Evolutionary conservation across 2,329 filamentous ascomycete genomes (phyloP).

Genomic region (Epichloe sylvatica): DNA sequence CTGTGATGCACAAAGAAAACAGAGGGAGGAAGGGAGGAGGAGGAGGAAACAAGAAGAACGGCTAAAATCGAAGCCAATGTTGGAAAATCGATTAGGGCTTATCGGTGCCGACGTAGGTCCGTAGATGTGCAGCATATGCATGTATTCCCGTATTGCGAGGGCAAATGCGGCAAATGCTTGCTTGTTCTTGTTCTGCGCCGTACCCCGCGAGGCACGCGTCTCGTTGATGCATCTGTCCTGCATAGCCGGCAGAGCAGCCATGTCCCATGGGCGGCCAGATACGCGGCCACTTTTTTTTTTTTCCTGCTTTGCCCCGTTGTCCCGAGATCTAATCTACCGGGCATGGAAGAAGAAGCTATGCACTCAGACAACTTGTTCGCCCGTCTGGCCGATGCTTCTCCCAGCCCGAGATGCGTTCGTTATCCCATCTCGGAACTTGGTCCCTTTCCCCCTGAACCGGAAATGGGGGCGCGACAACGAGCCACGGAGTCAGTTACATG

Average conservation of each 20-base stretch:
- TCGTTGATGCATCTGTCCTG: neutral
- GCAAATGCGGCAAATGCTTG: neutral
- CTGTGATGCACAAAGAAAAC: no score
- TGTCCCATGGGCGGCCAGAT: neutral
- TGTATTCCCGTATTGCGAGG: neutral
- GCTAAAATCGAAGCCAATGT: no score
- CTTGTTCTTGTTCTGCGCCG: neutral
- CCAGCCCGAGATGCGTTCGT: no score
- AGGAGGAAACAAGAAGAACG: no score
- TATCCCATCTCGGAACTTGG: neutral
- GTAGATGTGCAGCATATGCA: neutral
- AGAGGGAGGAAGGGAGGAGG: no score
- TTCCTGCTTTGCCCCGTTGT: neutral
- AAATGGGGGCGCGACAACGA: neutral
- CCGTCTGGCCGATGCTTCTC: no score
- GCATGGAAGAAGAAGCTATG: neutral
- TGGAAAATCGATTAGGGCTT: no score
- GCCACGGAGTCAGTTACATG: neutral
- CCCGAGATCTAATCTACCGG: neutral
- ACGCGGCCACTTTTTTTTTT: neutral
- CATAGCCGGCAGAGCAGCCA: no score
- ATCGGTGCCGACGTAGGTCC: no score
- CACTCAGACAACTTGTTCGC: no score
- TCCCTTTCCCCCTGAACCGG: neutral
- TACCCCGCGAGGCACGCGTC: neutral